Conservation (phyloP, 805 yeast genomes). For the Sugiyamaella americana region DNA sequence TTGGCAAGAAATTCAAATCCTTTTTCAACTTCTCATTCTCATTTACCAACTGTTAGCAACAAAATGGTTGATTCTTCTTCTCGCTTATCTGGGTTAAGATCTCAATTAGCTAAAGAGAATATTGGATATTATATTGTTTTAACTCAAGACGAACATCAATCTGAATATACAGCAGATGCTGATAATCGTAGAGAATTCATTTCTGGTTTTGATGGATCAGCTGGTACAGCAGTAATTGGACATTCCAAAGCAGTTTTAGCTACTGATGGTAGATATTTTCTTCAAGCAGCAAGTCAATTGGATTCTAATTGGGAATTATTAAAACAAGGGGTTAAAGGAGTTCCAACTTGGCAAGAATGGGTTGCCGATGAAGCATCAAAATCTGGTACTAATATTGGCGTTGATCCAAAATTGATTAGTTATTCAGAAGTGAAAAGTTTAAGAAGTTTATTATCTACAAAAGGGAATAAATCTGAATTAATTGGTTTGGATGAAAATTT, state of each 20-base stretch:
- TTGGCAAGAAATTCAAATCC: background rate
- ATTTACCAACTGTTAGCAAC: too few relatives aligned
- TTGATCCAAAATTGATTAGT: slow-evolving; percentile 73
- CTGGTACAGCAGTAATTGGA: slow-evolving; percentile 87
- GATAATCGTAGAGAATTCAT: slow-evolving; percentile 82
- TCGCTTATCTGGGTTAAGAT: slow-evolving; percentile 56
- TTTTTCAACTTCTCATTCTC: background rate
- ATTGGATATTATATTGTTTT: slow-evolving; percentile 73
- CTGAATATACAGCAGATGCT: slow-evolving; percentile 76
- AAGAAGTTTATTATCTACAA: slow-evolving; percentile 22
- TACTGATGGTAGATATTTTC: slow-evolving; percentile 92
- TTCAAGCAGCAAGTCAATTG: slow-evolving; percentile 82
- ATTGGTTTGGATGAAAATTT: slow-evolving; percentile 55
- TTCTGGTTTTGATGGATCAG: slow-evolving; percentile 84
- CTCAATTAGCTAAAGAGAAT: slow-evolving; percentile 54
- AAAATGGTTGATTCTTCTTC: slow-evolving; percentile 15
- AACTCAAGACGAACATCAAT: slow-evolving; percentile 89
- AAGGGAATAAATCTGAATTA: slow-evolving; percentile 22
- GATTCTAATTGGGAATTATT: slow-evolving; percentile 74
- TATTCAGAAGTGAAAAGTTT: slow-evolving; percentile 34
- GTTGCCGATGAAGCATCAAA: slow-evolving; percentile 49
- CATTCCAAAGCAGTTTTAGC: slow-evolving; percentile 65
- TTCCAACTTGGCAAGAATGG: slow-evolving; percentile 78
- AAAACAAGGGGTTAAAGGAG: slow-evolving; percentile 70
- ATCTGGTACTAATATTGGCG: slow-evolving; percentile 55